phyloP scores from a whole-genome alignment of 2,329 filamentous ascomycete species.

The Cadophora gregata region DNA sequence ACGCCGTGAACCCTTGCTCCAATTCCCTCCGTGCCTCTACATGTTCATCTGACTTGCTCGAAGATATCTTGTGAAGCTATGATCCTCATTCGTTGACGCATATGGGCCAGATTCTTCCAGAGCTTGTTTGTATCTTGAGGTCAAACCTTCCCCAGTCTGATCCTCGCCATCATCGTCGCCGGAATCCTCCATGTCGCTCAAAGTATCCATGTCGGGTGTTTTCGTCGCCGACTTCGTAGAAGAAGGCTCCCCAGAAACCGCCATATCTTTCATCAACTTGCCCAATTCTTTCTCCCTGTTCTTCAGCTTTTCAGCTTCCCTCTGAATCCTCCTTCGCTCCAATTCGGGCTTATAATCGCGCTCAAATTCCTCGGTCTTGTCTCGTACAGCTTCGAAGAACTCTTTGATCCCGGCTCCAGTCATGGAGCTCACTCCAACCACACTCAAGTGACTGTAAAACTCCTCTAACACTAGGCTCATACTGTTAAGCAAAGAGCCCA shows the following conservation, averaged over 20 bases:
- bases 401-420: conserved; percentile 90
- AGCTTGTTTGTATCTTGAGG: conserved; percentile 78
- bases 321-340: conserved; percentile 75
- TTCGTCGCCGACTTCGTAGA: conserved; percentile 44
- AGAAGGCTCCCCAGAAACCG: conserved; percentile 53
- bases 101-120: conserved; percentile 59
- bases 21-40: conserved; percentile 29
- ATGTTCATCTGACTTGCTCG: conserved; percentile 44
- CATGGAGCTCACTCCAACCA: conserved; percentile 93
- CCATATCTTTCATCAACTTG: conserved; percentile 95
- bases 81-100: conserved; percentile 42
- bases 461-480: conserved; percentile 98
- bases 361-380: conserved; percentile 88
- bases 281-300: conserved; percentile 81
- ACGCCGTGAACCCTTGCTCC: conserved; percentile 29
- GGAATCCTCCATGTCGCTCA: conserved; percentile 49
- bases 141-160: conserved; percentile 69
- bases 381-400: conserved; percentile 88
- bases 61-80: conserved; percentile 46
- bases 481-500: conserved; percentile 93
- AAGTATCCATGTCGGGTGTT: conserved; percentile 46
- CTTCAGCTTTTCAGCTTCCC: conserved; percentile 75
- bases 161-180: conserved; percentile 65
- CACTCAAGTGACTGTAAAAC: conserved; percentile 92
- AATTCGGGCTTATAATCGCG: conserved; percentile 92